Conservation (phyloP, 2,329 filamentous ascomycete species). For the Xylariomycetidae sp. region DNA sequence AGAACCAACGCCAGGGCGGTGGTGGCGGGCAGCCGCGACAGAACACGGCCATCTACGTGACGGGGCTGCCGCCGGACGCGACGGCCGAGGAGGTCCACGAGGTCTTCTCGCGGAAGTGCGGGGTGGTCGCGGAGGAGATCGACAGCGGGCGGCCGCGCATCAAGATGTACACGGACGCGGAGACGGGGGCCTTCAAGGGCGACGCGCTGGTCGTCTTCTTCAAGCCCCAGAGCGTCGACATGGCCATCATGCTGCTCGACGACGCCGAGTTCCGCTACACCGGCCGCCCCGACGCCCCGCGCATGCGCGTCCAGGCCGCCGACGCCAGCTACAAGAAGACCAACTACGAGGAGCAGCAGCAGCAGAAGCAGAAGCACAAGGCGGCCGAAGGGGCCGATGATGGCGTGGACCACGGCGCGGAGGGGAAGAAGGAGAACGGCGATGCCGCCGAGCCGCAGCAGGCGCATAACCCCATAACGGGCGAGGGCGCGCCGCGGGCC, state of each 20-base stretch:
- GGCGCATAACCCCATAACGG: slow-evolving; percentile 32
- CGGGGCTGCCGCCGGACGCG: slow-evolving; percentile 74
- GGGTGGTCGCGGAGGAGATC: slow-evolving; percentile 90
- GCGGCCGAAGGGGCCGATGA: slow-evolving; percentile 7
- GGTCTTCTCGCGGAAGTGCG: slow-evolving; percentile 76
- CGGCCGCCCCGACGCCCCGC: slow-evolving; percentile 42
- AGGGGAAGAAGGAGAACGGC: slow-evolving; percentile 5
- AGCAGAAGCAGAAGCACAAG: slow-evolving; percentile 17
- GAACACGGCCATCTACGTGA: slow-evolving; percentile 91
- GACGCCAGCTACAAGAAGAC: slow-evolving; percentile 90
- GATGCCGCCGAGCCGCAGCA: neutral
- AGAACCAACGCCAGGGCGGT: slow-evolving; percentile 42
- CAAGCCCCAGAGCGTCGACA: slow-evolving; percentile 84
- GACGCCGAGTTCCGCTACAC: slow-evolving; percentile 73
- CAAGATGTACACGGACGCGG: slow-evolving; percentile 86
- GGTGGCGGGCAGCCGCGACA: slow-evolving; percentile 54
- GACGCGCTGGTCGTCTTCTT: slow-evolving; percentile 93
- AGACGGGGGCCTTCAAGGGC: slow-evolving; percentile 81
- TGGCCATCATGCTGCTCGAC: slow-evolving; percentile 75
- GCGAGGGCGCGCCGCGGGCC: slow-evolving; percentile 39
- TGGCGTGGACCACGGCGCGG: slow-evolving; percentile 12
- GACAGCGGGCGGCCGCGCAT: slow-evolving; percentile 83
- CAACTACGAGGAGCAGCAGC: slow-evolving; percentile 55
- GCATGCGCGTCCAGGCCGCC: slow-evolving; percentile 76
- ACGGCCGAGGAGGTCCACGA: slow-evolving; percentile 75